Base-by-base conservation (phyloP, 2,329 filamentous ascomycete genomes). In the Dendryphion nanum region DNA sequence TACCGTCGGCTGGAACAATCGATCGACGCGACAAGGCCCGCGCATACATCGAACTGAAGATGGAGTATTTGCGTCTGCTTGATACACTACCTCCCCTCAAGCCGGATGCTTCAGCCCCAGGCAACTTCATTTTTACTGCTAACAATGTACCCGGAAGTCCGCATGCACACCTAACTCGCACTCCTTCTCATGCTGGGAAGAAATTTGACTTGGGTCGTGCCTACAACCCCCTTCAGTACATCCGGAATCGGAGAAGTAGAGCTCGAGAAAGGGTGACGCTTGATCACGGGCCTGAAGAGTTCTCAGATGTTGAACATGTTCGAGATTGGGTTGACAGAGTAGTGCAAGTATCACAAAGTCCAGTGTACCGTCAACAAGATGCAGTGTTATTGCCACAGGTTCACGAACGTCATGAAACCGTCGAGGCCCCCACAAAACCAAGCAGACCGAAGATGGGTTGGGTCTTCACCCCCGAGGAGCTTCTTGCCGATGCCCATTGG, bases 141-240 rank as follows among this genome's bases (percentile, higher is more conserved):
- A 64, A 55, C 41, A 69, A 64, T 44, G 53, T 69, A 32, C 63
- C 72, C 26, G 66, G 72, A 34, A 65, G 61, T 44, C 51, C 63
- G 1, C 55, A 64, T 41, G 64, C 69, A 45, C 55, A 68, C 33
- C 49, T 68, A 42, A 61, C 53, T 40, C 59, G 71, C 51, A 37
- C 62, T 41, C 43, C 63, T 38, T 63, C 64, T 45, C 35, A 69
- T 51, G 55, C 55, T 18, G 64, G 53, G 48, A 62, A 53, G 43
- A 61, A 62, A 44, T 55, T 63, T 29, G 56, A 41, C n/a, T 63
- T 83, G 6, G 85, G 86, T 4, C 82, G 90, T 36, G 69, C 74
- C 2, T 97, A 97, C 61, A 95, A 98, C 60, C 93, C 91, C 4
- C 69, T 98, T 17, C 93, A 97, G 64, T 89, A 89, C 52, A 86